Evolutionary conservation across 768 basidiomycete genomes (phyloP).

Genomic region (Phanerodontia chrysosporium): DNA sequence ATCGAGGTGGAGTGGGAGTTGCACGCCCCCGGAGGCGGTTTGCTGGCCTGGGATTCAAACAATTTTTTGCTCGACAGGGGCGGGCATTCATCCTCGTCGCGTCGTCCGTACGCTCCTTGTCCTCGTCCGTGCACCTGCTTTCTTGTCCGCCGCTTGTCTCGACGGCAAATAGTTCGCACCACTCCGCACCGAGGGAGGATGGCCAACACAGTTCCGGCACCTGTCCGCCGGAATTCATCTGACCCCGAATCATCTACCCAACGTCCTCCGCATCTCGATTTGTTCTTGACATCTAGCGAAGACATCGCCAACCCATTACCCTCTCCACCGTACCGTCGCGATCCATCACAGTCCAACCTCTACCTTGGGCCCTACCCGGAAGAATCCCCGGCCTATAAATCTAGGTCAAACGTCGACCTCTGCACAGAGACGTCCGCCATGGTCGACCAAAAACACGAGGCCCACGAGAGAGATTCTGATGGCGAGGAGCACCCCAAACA

Average conservation of each 20-base stretch:
- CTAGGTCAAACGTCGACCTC: conserved; percentile 20
- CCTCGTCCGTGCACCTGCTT: neutral
- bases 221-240: neutral
- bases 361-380: conserved; percentile 21
- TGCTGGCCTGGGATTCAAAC: too few species aligned
- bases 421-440: conserved; percentile 15
- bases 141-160: neutral
- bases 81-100: neutral
- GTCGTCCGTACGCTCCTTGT: neutral
- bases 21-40: neutral
- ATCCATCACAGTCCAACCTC: conserved; percentile 32
- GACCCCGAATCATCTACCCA: neutral
- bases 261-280: conserved; percentile 12
- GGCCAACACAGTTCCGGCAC: neutral
- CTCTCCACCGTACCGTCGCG: conserved; percentile 36
- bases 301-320: conserved; percentile 22
- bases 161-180: neutral
- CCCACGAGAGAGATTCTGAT: conserved; percentile 18
- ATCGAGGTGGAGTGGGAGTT: conserved; percentile 1
- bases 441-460: conserved; percentile 17
- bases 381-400: conserved; percentile 21
- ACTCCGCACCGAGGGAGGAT: neutral
- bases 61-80: neutral
- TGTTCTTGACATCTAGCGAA: conserved; percentile 19
- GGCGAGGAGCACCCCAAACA: conserved; percentile 22